phyloP scores from a whole-genome alignment of 1,139 yeast genomes.

The Wickerhamiella pararugosa region DNA sequence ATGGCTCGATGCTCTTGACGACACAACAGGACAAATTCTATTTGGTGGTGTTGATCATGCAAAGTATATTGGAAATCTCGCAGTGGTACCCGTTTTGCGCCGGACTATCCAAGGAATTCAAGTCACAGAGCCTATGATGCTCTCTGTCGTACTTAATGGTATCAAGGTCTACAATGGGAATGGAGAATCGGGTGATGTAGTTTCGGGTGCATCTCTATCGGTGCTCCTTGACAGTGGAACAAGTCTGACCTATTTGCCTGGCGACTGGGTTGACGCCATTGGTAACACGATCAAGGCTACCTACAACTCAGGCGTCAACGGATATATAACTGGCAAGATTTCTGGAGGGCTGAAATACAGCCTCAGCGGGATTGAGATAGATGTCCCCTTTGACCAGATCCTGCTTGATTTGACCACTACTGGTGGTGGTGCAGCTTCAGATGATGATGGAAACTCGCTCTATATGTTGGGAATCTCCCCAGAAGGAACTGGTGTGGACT shows the following conservation, averaged over 20 bases:
- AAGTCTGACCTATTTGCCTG: slow-evolving; percentile 36
- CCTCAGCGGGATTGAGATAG: slow-evolving; percentile 36
- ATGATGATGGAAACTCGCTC: background rate
- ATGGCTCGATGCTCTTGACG: slow-evolving; percentile 31
- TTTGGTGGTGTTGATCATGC: slow-evolving; percentile 47
- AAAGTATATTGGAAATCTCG: slow-evolving; percentile 35
- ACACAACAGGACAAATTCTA: slow-evolving; percentile 33
- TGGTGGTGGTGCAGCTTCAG: slow-evolving; percentile 7
- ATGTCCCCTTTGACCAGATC: slow-evolving; percentile 31
- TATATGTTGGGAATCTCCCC: slow-evolving; percentile 1
- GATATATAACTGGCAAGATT: background rate
- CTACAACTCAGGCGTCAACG: background rate
- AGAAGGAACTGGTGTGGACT: background rate
- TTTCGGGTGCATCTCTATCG: slow-evolving; percentile 2
- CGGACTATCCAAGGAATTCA: background rate
- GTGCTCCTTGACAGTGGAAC: slow-evolving; percentile 45
- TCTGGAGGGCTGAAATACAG: slow-evolving; percentile 25
- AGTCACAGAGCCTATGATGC: slow-evolving; percentile 7
- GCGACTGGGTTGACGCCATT: slow-evolving; percentile 24
- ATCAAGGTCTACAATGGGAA: slow-evolving; percentile 10
- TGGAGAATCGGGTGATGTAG: slow-evolving; percentile 4
- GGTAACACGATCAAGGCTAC: slow-evolving; percentile 5
- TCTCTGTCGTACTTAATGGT: slow-evolving; percentile 12
- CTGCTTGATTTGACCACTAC: slow-evolving; percentile 9
- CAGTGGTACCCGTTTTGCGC: slow-evolving; percentile 18